phyloP scores from a whole-genome alignment of 108 stramenopile species.

The Pelagomonas calceolata region DNA sequence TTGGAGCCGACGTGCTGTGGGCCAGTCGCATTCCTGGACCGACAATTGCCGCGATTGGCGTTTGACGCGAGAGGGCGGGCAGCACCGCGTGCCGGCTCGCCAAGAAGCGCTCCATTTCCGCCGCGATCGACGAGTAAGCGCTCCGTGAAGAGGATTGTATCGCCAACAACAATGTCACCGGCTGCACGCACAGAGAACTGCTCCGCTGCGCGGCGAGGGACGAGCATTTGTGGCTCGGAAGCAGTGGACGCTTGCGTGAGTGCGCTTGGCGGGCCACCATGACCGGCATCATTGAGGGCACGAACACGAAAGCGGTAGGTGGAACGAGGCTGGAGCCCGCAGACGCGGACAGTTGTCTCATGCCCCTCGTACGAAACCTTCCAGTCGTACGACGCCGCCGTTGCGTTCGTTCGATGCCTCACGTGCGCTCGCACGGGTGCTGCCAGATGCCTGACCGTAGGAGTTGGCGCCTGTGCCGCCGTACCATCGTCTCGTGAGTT shows the following conservation, averaged over 20 bases:
- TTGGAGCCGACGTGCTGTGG: no score
- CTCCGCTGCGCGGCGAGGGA: slow-evolving; percentile 6
- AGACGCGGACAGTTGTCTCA: slow-evolving; percentile 8
- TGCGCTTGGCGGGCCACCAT: neutral
- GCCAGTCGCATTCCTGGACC: no score
- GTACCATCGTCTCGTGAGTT: neutral
- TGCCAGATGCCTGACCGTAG: no score
- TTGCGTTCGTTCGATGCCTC: neutral
- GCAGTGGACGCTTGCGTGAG: neutral
- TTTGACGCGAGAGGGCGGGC: no score
- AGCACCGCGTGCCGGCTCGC: neutral
- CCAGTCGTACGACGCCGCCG: neutral
- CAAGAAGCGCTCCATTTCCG: neutral
- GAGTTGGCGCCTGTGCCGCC: no score
- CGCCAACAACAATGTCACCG: slow-evolving; percentile 20
- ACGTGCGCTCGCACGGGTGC: no score
- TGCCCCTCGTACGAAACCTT: neutral
- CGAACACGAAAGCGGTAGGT: slow-evolving; percentile 30
- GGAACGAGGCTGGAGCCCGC: slow-evolving; percentile 20
- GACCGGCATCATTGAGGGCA: slow-evolving; percentile 13
- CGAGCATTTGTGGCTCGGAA: neutral
- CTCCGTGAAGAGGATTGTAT: slow-evolving; percentile 25
- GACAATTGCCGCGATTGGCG: no score
- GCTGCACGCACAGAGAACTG: slow-evolving; percentile 14
- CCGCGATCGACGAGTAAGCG: slow-evolving; percentile 6